Evolutionary conservation across 108 stramenopile species (phyloP).

Genomic region (Pseudonitzschia multiseries): DNA sequence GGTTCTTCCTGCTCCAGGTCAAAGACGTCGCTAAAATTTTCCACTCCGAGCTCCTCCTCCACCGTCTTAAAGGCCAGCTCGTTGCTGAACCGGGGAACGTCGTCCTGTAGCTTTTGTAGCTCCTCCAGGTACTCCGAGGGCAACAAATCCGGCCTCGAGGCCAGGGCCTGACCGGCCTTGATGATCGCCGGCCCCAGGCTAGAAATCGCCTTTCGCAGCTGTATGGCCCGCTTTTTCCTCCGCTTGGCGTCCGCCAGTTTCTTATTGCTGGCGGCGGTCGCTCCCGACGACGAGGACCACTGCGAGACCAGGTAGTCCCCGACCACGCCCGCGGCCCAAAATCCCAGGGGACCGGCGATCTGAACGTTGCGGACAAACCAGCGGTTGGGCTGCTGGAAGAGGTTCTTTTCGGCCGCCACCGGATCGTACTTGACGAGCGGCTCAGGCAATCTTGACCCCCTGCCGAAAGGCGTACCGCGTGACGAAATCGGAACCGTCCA

Average conservation of each 20-base stretch:
- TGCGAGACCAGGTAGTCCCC: slow-evolving; percentile 62
- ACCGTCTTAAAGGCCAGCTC: slow-evolving; percentile 83
- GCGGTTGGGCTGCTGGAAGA: slow-evolving; percentile 85
- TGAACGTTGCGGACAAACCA: slow-evolving; percentile 94
- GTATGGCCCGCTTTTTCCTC: slow-evolving; percentile 59
- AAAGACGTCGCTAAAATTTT: slow-evolving; percentile 58
- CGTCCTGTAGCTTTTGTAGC: slow-evolving; percentile 95
- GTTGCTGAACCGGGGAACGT: slow-evolving; percentile 88
- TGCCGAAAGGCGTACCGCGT: slow-evolving; percentile 49
- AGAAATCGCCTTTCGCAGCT: slow-evolving; percentile 78
- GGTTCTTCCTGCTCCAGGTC: slow-evolving; percentile 87
- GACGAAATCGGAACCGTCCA: slow-evolving; percentile 45
- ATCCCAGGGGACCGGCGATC: slow-evolving; percentile 89
- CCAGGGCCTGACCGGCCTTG: slow-evolving; percentile 92
- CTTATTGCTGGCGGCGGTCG: neutral
- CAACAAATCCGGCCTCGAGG: slow-evolving; percentile 89
- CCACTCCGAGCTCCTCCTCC: slow-evolving; percentile 76
- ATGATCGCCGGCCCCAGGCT: slow-evolving; percentile 93
- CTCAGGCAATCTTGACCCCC: slow-evolving; percentile 82
- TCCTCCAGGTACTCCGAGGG: slow-evolving; percentile 93
- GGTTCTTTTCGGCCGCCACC: slow-evolving; percentile 61
- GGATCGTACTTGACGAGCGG: slow-evolving; percentile 91
- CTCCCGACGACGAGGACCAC: neutral
- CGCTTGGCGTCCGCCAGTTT: slow-evolving; percentile 35
- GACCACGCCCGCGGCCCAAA: slow-evolving; percentile 76